Evolutionary conservation across 805 yeast species (phyloP), one percentile per base, ranked within the genome.

Genomic region (Ogataea ganodermae): DNA sequence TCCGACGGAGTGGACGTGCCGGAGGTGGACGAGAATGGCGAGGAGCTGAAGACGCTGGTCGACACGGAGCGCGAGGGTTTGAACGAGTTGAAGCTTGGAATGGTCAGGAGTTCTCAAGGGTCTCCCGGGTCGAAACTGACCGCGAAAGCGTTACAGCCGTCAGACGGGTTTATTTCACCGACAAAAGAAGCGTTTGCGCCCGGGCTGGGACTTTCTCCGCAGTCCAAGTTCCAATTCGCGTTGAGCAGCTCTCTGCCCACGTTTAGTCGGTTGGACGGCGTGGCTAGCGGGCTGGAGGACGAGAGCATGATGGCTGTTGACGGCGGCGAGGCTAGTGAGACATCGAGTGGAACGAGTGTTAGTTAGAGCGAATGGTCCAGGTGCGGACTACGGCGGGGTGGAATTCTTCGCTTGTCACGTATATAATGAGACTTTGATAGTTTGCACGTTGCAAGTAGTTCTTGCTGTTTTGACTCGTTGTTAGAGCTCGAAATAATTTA

Each of bases 231-330:
- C 39, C 50, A 50, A 18, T 50, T 50, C 35, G 45, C 48, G 13
- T 30, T 49, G 22, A 42, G 44, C 10, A 42, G 44, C n/a, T 14
- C 40, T 18, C 42, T 50, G 17, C 49, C 46, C 5, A 18, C 39
- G 10, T 30, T 28, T 45, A n/a, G 18, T 27, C 13, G 31, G 14
- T 10, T 7, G 31, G 31, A 27, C 14, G 13, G 31, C 20, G 24
- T 35, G 9, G 24, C 14, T 17, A 14, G 26, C 14, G 31, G n/a
- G 31, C 3, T 20, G 7, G 17, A 7, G 12, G 50, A 47, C 16
- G 51, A 46, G 22, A 50, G 54, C 18, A 46, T 50, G 53, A 49
- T 46, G 49, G 48, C 42, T 28, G 23, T 45, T 14, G 53, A 47
- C 42, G 48, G 13, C 13, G 31, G 16, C 31, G 53, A 45, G 10